Evolutionary conservation across 768 basidiomycete genomes (phyloP).

Genomic region (Suillus variegatus): DNA sequence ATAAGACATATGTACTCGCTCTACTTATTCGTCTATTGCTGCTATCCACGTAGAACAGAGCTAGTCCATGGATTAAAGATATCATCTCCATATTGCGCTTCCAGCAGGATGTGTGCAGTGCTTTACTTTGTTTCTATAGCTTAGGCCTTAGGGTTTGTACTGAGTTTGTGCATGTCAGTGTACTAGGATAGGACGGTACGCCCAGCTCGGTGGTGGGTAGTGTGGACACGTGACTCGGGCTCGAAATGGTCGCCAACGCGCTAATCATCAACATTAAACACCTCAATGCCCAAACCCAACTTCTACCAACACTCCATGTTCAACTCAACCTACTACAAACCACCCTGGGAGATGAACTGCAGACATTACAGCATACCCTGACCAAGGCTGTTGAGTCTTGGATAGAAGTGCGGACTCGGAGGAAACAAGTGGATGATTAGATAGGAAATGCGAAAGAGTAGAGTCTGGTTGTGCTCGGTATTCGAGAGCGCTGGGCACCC

Average conservation of each 20-base stretch:
- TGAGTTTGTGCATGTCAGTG: background rate
- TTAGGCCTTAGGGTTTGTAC: background rate
- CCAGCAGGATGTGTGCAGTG: background rate
- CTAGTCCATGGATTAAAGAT: conserved; percentile 13
- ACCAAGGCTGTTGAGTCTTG: conserved; percentile 74
- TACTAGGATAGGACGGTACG: no score
- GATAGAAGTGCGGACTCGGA: conserved; percentile 51
- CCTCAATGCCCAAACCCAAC: conserved; percentile 80
- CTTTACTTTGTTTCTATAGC: background rate
- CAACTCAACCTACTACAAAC: conserved; percentile 82
- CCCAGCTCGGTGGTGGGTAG: background rate
- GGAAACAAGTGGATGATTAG: conserved; percentile 80
- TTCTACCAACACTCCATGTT: conserved; percentile 78
- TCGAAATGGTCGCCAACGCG: conserved; percentile 1
- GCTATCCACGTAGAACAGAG: no score
- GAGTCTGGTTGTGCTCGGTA: conserved; percentile 70
- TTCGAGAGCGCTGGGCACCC: conserved; percentile 68
- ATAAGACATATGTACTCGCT: no score
- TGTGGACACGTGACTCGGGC: background rate
- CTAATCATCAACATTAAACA: conserved; percentile 74
- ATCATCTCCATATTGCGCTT: background rate
- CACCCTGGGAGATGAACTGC: conserved; percentile 80
- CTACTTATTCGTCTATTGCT: background rate
- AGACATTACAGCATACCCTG: conserved; percentile 70
- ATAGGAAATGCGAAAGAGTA: conserved; percentile 56